Base-by-base conservation (phyloP, 2,329 filamentous ascomycete genomes). In the Hypocreales sp. region DNA sequence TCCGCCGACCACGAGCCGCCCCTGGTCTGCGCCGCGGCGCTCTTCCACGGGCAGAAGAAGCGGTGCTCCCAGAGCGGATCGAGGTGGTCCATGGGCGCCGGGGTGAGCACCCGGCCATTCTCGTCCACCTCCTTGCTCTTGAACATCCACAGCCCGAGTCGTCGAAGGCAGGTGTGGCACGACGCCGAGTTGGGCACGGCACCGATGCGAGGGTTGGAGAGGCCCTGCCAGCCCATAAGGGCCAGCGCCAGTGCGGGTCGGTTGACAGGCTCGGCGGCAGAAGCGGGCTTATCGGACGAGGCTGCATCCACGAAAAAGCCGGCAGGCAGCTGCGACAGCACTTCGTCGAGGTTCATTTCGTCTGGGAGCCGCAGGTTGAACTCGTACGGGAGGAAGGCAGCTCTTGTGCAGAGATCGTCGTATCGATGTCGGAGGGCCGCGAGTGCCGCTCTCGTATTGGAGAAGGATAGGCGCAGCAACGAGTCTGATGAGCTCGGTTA, bases 91-190 rank as follows among this genome's bases (percentile, higher is more conserved):
- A 79, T 75, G 2, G 67, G 65, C 3, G 73, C 67, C 2, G 67
- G 64, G 5, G 67, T 60, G 8, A 75, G 50, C 8, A 73, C 54
- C 20, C 62, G 51, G 0, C 61, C 62, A 11, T 55, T 51, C 2
- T 58, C 55, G 31, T 70, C 64, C 17, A 78, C 66, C 40, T 71
- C 68, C 50, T 76, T 84, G 48, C 74, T 76, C 43, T 74, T 79
- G 49, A 92, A 95, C 60, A 98, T 78, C 90, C 90, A 98, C 3
- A 98, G 62, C 0, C 90, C 90, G 0, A 95, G 61, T 2, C 86
- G 73, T 32, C 90, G 74, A 44, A 92, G 79, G 47, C 90, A 98
- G 13, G 82, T 80, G 32, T 77, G 67, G 50, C 90, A 98, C 5
- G 73, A 74, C 5, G 80, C 75, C 11, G 87, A 69, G 33, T 82